Base-by-base conservation (phyloP, 1,284 basidiomycete genomes). In the Tylopilus microsporus region DNA sequence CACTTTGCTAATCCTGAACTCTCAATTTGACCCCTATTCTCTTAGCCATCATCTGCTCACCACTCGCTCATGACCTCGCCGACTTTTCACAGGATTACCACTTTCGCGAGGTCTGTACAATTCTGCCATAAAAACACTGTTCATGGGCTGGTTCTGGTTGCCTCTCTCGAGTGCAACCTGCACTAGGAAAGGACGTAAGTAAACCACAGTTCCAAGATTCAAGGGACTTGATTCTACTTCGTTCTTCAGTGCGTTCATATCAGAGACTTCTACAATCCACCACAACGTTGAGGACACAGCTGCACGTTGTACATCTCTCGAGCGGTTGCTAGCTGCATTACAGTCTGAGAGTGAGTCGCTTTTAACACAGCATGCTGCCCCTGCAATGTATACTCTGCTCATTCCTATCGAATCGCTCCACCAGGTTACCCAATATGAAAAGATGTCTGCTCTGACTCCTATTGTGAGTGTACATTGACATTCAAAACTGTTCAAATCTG, bases 361-460 rank as follows among this genome's bases (percentile, higher is more conserved):
- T 32, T 8, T 63, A 12, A 19, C 3, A 4, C 21, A 32, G 30
- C 50, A 41, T 4, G 63, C 56, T 3, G 16, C 45, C 7, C 51
- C 56, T 36, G 63, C 55, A 9, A 65, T 63, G 55, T 60, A 65
- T 5, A 21, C 52, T 10, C 63, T 65, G 16, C 18, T 65, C 13
- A 18, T 49, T 3, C 63, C 65, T 3, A 62, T 65, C 46, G 55
- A 64, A 37, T 49, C 46, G n/a, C 60, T 64, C 21, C 53, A 63
- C 19, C 43, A 37, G 49, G 5, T 41, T 7, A 55, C 50, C 1
- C 52, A 53, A 25, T 39, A 46, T 41, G 53, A 37, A 39, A 48
- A 2, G 9, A 32, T n/a, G 10, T 52, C 50, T 19, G 36, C 47
- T 8, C 62, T 19, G 12, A 53, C 52, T 3, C 48, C 30, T 30